Base-by-base conservation (phyloP, 1,284 basidiomycete genomes). In the Agroathelia rolfsii region DNA sequence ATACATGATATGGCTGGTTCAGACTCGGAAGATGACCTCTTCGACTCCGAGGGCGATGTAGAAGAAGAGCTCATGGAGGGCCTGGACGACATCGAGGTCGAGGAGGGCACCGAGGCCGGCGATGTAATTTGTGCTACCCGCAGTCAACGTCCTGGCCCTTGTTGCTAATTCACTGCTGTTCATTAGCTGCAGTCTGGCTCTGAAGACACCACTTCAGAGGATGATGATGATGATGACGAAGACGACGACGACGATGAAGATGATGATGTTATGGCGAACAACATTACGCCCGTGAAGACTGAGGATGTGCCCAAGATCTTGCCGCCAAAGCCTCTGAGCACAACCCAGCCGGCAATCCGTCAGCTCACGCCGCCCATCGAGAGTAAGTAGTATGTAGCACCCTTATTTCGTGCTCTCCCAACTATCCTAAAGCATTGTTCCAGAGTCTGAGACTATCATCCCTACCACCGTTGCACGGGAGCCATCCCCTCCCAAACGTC, bases 11-110 rank as follows among this genome's bases (percentile, higher is more conserved):
- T 76, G 74, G 51, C 61, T 18, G 62, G 56, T 40, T 73, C 65
- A 48, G 78, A 81, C 49, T 78, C 74, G 11, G 79, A 82, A 38
- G 73, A 73, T 13, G 75, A 77, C 35, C 64, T 57, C 35, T 62
- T 64, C 34, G 75, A 77, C 38, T 55, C 56, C 18, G 64, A 67
- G 18, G 51, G 50, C 7, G 60, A 60, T 11, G 45, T 36, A 9
- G 62, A 68, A 25, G 69, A 73, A 20, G 70, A 73, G 16, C 56
- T 69, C 3, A 55, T 70, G 6, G 71, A 66, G 35, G 64, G 62
- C 25, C 56, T 64, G 10, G 66, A 69, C 42, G 58, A 61, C 22
- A 62, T 64, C 12, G 42, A 54, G 6, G 64, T 59, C 5, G 74
- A 73, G 29, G 76, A 78, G 18, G 74, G 59, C 14, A 75, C 68